A percentile compares a stretch with the other conserved stretches of the same genome.
These are phyloP conservation scores for Polyporus tsugae DNA, from an alignment of 1,284 basidiomycete genomes.

Conservation along the genomic window DNA sequence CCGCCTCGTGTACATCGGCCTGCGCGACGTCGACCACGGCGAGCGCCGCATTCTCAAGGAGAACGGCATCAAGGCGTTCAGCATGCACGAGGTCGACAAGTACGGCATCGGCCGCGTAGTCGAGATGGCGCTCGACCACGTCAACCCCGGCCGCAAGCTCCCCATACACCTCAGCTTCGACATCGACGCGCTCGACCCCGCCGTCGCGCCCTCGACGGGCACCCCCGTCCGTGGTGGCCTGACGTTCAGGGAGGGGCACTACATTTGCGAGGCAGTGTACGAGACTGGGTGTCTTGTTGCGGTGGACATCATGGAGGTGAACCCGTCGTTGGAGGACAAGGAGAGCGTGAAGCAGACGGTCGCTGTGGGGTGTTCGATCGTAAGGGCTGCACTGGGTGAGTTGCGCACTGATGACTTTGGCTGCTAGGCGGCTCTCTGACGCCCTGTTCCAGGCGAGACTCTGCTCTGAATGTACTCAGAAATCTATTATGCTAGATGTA, in stretches of 20 bases:
- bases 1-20: conserved; percentile 92
- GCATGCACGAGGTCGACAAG: conserved; percentile 98
- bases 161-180: conserved; percentile 98
- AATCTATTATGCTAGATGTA: conserved; percentile 20
- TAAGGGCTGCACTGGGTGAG: conserved; percentile 87
- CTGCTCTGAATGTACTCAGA: conserved; percentile 21
- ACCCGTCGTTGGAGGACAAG: conserved; percentile 85
- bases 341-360: conserved; percentile 88
- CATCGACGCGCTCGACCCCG: conserved; percentile 94
- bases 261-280: conserved; percentile 94
- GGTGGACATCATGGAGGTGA: conserved; percentile 97
- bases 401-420: not conserved
- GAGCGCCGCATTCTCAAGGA: conserved; percentile 92
- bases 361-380: conserved; percentile 92
- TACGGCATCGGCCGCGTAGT: conserved; percentile 96
- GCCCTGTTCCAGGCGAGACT: conserved; percentile 25
- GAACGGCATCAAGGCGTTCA: conserved; percentile 92
- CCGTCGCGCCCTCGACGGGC: conserved; percentile 94
- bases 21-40: conserved; percentile 92
- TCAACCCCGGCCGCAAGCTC: conserved; percentile 84
- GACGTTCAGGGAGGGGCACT: conserved; percentile 97
- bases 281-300: conserved; percentile 95
- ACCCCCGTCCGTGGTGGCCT: conserved; percentile 95
- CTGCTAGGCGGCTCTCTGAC: not conserved
- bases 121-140: conserved; percentile 94